These are phyloP conservation scores for Paspalum vaginatum DNA, from an alignment of 176 grass and related monocot species.

Conservation along the genomic window DNA sequence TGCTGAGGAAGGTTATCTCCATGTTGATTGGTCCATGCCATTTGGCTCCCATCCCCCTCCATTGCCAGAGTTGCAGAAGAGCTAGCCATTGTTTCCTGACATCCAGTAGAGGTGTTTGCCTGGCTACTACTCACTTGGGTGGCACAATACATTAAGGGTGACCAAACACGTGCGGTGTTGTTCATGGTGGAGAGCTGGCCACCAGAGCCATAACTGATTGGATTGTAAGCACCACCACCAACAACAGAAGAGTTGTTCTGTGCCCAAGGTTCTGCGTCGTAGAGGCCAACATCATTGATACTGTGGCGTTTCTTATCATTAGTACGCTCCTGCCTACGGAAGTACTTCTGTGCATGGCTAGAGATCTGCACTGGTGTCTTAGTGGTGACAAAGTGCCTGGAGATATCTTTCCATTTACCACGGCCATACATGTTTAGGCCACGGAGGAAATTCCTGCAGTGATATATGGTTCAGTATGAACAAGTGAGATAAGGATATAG, in stretches of 20 bases:
- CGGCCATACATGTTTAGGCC: constrained; percentile 7
- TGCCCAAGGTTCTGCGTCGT: neutral
- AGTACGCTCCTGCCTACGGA: neutral
- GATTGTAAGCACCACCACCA: neutral
- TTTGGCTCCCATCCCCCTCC: neutral
- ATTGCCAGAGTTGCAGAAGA: no score
- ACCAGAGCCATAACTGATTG: neutral
- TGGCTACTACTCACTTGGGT: neutral
- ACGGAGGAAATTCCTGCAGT: constrained; percentile 8
- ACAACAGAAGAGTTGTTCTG: neutral
- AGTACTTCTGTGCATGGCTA: constrained; percentile 44
- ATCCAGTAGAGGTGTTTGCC: neutral
- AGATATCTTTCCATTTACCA: constrained; percentile 34
- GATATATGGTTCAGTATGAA: neutral
- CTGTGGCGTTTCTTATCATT: neutral
- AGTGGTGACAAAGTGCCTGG: constrained; percentile 21
- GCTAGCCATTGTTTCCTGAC: neutral
- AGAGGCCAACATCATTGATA: constrained; percentile 37
- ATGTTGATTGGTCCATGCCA: neutral
- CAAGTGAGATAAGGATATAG: neutral
- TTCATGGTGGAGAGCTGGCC: neutral
- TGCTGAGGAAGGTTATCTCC: neutral
- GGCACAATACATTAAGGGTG: neutral
- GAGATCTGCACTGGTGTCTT: constrained; percentile 17
- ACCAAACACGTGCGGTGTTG: neutral